Percentiles rank a stretch among this genome's conserved stretches.
Evolutionary conservation across 768 basidiomycete species (phyloP).

Genomic region (Cystofilobasidium macerans): DNA sequence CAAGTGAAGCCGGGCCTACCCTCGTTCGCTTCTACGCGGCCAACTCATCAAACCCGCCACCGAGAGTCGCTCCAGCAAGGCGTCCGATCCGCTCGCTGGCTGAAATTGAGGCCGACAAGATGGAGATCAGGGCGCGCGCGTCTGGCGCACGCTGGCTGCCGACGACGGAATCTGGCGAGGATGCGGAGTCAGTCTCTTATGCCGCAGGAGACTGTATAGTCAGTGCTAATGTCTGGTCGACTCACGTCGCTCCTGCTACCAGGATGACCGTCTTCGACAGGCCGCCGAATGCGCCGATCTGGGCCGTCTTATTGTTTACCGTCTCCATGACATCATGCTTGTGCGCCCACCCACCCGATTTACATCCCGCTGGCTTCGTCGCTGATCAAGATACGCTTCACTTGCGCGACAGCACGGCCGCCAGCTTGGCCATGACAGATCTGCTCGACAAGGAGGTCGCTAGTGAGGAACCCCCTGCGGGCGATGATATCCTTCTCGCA

Average conservation of each 20-base stretch:
- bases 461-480: too few relatives aligned
- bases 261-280: not conserved
- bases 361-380: too few relatives aligned
- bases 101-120: not conserved
- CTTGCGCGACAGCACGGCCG: not conserved
- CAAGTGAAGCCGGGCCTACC: not conserved
- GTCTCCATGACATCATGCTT: not conserved
- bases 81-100: not conserved
- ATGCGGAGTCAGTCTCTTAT: not conserved
- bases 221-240: too few relatives aligned
- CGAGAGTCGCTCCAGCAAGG: not conserved
- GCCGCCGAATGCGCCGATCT: not conserved
- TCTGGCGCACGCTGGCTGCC: not conserved
- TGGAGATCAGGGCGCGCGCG: not conserved
- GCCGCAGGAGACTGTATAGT: too few relatives aligned
- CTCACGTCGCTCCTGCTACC: too few relatives aligned
- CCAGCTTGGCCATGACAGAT: too few relatives aligned
- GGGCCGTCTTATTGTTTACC: not conserved
- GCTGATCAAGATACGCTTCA: too few relatives aligned
- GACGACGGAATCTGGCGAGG: not conserved
- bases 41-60: not conserved
- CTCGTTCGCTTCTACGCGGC: not conserved
- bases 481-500: too few relatives aligned
- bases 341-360: not conserved
- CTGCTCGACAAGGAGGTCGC: too few relatives aligned